A percentile compares a stretch with the other conserved stretches of the same genome.
Evolutionary conservation across 495 filamentous ascomycete species (phyloP).

Genomic region (Pyronema domesticum): DNA sequence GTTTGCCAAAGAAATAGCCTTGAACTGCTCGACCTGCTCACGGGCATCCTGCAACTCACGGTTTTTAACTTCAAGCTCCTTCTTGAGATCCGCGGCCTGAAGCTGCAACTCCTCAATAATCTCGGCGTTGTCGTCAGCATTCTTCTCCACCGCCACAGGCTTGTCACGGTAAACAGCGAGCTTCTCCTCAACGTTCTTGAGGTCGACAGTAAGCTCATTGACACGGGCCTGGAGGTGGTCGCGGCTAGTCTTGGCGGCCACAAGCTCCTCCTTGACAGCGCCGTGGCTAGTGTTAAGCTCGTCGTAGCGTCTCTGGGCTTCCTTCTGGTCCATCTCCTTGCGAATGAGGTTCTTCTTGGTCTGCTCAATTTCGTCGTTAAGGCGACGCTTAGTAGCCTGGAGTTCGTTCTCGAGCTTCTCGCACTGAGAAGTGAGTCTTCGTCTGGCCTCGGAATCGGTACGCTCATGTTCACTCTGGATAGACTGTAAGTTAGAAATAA

Average conservation of each 20-base stretch:
- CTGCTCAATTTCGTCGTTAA: slow-evolving; percentile 69
- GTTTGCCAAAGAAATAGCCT: slow-evolving; percentile 66
- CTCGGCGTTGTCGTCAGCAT: slow-evolving; percentile 30
- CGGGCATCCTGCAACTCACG: slow-evolving; percentile 63
- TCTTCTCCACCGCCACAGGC: slow-evolving; percentile 31
- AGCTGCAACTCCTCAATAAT: slow-evolving; percentile 67
- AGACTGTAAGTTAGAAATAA: slow-evolving; percentile 64
- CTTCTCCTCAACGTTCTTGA: slow-evolving; percentile 74
- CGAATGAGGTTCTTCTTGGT: slow-evolving; percentile 57
- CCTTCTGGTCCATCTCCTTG: slow-evolving; percentile 73
- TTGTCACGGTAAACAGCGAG: slow-evolving; percentile 60
- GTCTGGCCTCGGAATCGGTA: slow-evolving; percentile 59
- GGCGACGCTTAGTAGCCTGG: slow-evolving; percentile 57
- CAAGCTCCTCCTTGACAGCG: slow-evolving; percentile 62
- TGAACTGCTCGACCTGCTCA: slow-evolving; percentile 68
- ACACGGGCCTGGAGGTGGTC: slow-evolving; percentile 77
- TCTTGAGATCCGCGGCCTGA: slow-evolving; percentile 67
- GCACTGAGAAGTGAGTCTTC: slow-evolving; percentile 54
- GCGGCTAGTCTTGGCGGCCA: slow-evolving; percentile 61
- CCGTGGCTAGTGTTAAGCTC: slow-evolving; percentile 66
- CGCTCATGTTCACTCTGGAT: slow-evolving; percentile 81
- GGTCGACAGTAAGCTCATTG: slow-evolving; percentile 71
- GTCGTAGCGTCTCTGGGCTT: slow-evolving; percentile 73
- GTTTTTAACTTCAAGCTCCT: slow-evolving; percentile 55
- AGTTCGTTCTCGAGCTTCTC: slow-evolving; percentile 67